Percentiles rank a stretch among this genome's conserved stretches.
Conservation (phyloP, 2,329 filamentous ascomycete genomes). For the Ophiostoma ulmi region DNA sequence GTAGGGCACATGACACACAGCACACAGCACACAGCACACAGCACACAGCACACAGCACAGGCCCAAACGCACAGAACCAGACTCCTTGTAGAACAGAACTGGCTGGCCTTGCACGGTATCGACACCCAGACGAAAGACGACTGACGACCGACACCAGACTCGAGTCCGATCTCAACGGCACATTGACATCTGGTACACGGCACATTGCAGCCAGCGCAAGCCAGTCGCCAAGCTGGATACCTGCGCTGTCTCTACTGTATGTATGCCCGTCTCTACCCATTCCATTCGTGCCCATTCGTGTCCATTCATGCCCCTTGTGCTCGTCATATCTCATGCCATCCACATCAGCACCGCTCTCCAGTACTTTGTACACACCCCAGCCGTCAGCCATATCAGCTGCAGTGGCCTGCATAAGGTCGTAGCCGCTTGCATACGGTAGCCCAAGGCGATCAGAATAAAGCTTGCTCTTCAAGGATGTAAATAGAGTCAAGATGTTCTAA, state of each 20-base stretch:
- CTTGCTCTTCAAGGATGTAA: neutral
- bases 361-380: neutral
- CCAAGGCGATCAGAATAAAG: neutral
- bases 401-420: constrained; percentile 3
- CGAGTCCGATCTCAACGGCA: neutral
- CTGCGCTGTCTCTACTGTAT: neutral
- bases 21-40: too few relatives aligned
- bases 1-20: neutral
- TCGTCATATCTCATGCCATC: neutral
- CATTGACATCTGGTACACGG: neutral
- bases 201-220: constrained; percentile 3
- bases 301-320: neutral
- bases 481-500: neutral
- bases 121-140: neutral
- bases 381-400: constrained; percentile 7
- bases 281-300: neutral
- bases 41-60: too few relatives aligned
- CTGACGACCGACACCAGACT: neutral
- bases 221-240: neutral
- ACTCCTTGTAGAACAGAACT: neutral
- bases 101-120: neutral
- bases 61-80: neutral
- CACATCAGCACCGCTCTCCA: neutral
- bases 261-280: neutral
- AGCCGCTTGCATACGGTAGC: constrained; percentile 9